Evolutionary conservation across 441 rosid species (phyloP), one percentile per base, ranked within the genome.

Genomic region (Gossypium schwendimanii): DNA sequence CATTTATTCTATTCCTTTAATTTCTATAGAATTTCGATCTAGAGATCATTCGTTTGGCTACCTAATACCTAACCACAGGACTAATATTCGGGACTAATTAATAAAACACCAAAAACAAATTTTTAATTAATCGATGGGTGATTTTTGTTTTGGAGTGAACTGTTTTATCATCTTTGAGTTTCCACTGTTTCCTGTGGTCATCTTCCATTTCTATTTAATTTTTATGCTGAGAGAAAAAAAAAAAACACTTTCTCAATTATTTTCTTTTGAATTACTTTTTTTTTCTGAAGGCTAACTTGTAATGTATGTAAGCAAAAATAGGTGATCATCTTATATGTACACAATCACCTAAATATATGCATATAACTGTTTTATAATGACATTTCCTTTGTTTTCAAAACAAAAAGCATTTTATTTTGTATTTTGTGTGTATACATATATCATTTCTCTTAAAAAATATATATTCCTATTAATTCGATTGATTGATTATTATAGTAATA

Each of bases 41-140:
- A 44, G 4, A 71, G 74, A 60, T 36, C 41, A 71, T 71, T 71
- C 28, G 59, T 70, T 76, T 31, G 84, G 68, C 78, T 69, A 80
- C 85, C 84, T 71, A 82, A 82, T 78, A 78, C 84, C 81, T 80
- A 84, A 78, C 47, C 80, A 78, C 66, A 65, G 45, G 14, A 73
- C 2, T 61, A 60, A n/a, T 60, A 73, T 47, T 44, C 63, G 12
- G 33, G 47, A 44, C 24, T 62, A 68, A 26, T 68, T 28, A 50
- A 10, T 28, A 4, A 10, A 67, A 6, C 28, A 14, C n/a, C 10
- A 8, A 57, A 44, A 57, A 55, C 11, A 21, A 21, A 9, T 36
- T 36, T 33, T 36, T 36, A 36, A 36, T 36, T 6, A 36, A 36
- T 7, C 2, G 41, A 36, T 36, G 10, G 41, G 41, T 36, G 10